These are phyloP conservation scores for Aureobasidium sp. DNA, from an alignment of 2,329 filamentous ascomycete species.

Conservation along the genomic window DNA sequence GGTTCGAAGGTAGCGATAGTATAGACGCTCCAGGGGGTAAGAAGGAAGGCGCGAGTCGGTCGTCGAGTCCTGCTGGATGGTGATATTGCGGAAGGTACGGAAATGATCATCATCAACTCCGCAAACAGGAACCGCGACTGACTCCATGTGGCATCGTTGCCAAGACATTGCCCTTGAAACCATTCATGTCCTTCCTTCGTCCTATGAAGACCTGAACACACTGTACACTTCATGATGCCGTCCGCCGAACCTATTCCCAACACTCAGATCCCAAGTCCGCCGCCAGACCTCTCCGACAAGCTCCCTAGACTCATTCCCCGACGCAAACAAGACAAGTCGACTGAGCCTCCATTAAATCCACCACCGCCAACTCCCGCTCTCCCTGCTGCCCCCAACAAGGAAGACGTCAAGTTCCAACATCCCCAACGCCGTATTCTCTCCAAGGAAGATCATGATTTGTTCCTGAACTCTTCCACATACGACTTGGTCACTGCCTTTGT, in stretches of 20 bases:
- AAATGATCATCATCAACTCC: not conserved
- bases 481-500: constrained; percentile 74
- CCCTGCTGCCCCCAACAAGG: constrained; percentile 58
- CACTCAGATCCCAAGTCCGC: constrained; percentile 39
- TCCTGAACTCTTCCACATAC: constrained; percentile 70
- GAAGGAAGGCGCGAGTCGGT: not conserved
- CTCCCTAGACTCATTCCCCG: constrained; percentile 64
- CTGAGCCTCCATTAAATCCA: constrained; percentile 40
- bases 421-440: constrained; percentile 80
- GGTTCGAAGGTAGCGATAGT: not conserved
- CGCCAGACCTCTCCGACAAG: constrained; percentile 47
- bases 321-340: constrained; percentile 44
- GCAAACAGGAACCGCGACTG: not conserved
- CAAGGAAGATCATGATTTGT: constrained; percentile 69
- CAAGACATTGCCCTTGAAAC: not conserved
- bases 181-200: not conserved
- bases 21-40: not conserved
- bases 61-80: not conserved
- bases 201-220: not conserved
- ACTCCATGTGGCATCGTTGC: not conserved
- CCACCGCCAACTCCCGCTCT: constrained; percentile 70
- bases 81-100: not conserved
- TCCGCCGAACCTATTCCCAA: constrained; percentile 85
- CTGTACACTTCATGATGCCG: not conserved
- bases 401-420: constrained; percentile 47